phyloP scores from a whole-genome alignment of 306 rosid genomes.

The Ammopiptanthus mongolicus region DNA sequence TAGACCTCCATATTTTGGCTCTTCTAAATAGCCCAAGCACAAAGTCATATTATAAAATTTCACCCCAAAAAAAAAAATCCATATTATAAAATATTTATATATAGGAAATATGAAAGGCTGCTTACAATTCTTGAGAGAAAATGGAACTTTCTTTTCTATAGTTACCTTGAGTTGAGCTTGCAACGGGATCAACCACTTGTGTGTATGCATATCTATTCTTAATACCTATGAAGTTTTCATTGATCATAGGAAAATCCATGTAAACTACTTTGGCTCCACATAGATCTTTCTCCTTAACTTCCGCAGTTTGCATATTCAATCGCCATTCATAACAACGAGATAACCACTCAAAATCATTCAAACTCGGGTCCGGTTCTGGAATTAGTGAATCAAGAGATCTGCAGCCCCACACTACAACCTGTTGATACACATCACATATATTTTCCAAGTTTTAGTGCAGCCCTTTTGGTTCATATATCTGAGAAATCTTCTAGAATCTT shows the following conservation, averaged over 20 bases:
- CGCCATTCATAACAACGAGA: constrained; percentile 60
- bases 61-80: not conserved
- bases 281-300: constrained; percentile 46
- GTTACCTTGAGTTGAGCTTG: constrained; percentile 42
- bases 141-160: not conserved
- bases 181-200: constrained; percentile 44
- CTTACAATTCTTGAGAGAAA: not conserved
- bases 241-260: constrained; percentile 74
- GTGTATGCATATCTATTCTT: constrained; percentile 51
- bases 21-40: constrained; percentile 17
- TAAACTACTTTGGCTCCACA: constrained; percentile 8
- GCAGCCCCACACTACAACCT: constrained; percentile 79
- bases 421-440: not conserved
- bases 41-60: not conserved
- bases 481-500: not conserved
- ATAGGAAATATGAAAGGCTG: not conserved
- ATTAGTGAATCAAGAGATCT: constrained; percentile 59
- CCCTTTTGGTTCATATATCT: not conserved
- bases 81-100: not conserved
- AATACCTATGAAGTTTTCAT: constrained; percentile 39
- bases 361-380: constrained; percentile 44
- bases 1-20: constrained; percentile 50
- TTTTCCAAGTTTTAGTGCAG: not conserved
- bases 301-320: constrained; percentile 50
- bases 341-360: constrained; percentile 26